Evolutionary conservation across 345 rosid genomes (phyloP).

Genomic region (Pseudoturritis turrita): DNA sequence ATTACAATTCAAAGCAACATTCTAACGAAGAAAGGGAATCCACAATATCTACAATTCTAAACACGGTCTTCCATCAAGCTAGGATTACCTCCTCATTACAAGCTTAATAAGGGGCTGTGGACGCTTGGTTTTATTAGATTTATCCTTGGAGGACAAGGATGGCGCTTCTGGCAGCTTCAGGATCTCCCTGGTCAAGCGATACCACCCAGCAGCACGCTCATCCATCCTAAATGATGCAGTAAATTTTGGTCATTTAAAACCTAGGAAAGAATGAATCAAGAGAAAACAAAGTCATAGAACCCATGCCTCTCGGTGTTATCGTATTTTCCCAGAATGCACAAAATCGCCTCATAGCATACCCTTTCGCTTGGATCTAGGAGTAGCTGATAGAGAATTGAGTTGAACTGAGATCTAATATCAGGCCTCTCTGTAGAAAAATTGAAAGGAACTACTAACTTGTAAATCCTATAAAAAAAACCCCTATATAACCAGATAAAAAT

Average conservation of each 20-base stretch:
- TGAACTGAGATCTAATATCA: constrained; percentile 91
- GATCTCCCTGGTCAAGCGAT: constrained; percentile 94
- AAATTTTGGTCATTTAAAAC: constrained; percentile 3
- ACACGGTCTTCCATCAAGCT: constrained; percentile 10
- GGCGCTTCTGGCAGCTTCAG: constrained; percentile 94
- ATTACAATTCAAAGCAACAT: constrained; percentile 9
- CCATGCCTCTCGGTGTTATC: constrained; percentile 74
- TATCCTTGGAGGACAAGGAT: constrained; percentile 70
- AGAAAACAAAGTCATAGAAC: constrained; percentile 8
- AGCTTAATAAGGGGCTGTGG: constrained; percentile 96
- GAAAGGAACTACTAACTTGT: constrained; percentile 23
- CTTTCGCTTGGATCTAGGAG: constrained; percentile 98
- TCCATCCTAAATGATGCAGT: constrained; percentile 55
- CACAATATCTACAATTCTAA: constrained; percentile 1
- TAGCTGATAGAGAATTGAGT: constrained; percentile 88
- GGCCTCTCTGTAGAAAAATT: constrained; percentile 70
- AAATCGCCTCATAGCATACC: constrained; percentile 96
- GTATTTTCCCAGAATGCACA: constrained; percentile 81
- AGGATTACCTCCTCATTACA: constrained; percentile 89
- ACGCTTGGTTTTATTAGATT: constrained; percentile 82
- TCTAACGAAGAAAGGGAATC: constrained; percentile 8
- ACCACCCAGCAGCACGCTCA: constrained; percentile 99
- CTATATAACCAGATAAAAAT: background rate
- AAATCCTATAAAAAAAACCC: background rate
- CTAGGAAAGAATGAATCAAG: constrained; percentile 14